phyloP scores from a whole-genome alignment of 768 basidiomycete species.

The Trametopsis cervina region DNA sequence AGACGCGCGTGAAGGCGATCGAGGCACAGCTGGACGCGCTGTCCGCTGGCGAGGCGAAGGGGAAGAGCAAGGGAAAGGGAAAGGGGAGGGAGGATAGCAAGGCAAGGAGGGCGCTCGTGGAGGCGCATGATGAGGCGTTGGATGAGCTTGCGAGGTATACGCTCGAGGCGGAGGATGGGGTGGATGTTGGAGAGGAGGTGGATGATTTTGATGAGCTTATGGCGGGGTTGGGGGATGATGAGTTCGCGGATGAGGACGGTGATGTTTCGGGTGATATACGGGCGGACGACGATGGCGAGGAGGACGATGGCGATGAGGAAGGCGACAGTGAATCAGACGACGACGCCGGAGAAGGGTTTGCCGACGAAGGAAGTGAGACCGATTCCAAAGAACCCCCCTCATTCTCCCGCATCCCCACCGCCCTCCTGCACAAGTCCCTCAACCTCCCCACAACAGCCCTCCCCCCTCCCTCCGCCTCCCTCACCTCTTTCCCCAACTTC shows the following conservation, averaged over 20 bases:
- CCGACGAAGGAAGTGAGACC: constrained; percentile 1
- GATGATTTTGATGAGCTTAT: constrained; percentile 25
- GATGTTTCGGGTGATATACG: neutral
- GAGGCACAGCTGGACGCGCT: constrained; percentile 17
- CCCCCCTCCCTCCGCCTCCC: constrained; percentile 5
- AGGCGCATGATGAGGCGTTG: constrained; percentile 18
- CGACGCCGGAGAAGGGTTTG: constrained; percentile 5
- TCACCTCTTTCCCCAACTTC: constrained; percentile 15
- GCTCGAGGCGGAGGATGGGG: constrained; percentile 15
- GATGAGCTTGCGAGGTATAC: constrained; percentile 19
- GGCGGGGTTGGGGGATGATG: constrained; percentile 14
- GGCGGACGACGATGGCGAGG: constrained; percentile 3
- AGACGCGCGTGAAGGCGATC: constrained; percentile 19
- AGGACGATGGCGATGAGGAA: constrained; percentile 8
- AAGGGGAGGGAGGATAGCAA: constrained; percentile 13
- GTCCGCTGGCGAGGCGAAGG: constrained; percentile 17
- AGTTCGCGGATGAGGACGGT: constrained; percentile 9
- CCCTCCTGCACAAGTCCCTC: constrained; percentile 21
- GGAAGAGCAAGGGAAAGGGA: constrained; percentile 19
- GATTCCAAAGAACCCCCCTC: constrained; percentile 21
- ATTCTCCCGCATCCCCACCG: constrained; percentile 26
- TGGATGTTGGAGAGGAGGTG: constrained; percentile 16
- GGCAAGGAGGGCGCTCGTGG: constrained; percentile 16
- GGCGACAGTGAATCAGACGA: constrained; percentile 4
- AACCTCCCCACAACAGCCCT: constrained; percentile 20